Evolutionary conservation across 2,329 filamentous ascomycete genomes (phyloP).

Genomic region (Pezicula radicicola): DNA sequence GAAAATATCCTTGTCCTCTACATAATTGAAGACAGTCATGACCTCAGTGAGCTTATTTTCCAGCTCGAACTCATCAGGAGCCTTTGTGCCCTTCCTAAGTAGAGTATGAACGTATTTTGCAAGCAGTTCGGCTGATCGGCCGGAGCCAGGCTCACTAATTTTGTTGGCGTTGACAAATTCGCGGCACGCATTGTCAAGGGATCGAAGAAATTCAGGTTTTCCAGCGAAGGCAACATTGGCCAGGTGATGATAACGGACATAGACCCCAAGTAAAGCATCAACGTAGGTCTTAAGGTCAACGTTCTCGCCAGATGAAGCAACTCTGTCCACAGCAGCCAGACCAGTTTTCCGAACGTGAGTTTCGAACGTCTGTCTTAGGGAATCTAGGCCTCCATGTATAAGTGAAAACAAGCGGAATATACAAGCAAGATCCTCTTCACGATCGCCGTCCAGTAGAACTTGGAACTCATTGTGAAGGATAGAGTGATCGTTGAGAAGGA

Average conservation of each 20-base stretch:
- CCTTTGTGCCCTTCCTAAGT: slow-evolving; percentile 87
- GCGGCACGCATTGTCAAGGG: slow-evolving; percentile 92
- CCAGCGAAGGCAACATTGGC: slow-evolving; percentile 92
- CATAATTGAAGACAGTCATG: slow-evolving; percentile 99
- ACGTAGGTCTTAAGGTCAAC: slow-evolving; percentile 97
- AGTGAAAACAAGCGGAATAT: slow-evolving; percentile 92
- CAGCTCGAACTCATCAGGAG: slow-evolving; percentile 88
- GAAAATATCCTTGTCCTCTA: slow-evolving; percentile 99
- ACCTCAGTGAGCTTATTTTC: slow-evolving; percentile 87
- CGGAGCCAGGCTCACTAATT: slow-evolving; percentile 89
- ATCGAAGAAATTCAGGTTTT: slow-evolving; percentile 94
- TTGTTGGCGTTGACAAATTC: slow-evolving; percentile 98
- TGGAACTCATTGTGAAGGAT: slow-evolving; percentile 97
- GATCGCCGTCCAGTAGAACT: slow-evolving; percentile 86
- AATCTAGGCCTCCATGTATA: slow-evolving; percentile 88
- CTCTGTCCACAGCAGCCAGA: slow-evolving; percentile 83
- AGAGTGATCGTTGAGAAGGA: slow-evolving; percentile 82
- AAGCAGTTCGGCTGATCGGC: slow-evolving; percentile 89
- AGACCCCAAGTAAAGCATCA: slow-evolving; percentile 89
- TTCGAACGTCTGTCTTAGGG: slow-evolving; percentile 83
- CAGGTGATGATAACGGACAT: slow-evolving; percentile 86
- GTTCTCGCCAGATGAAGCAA: slow-evolving; percentile 80
- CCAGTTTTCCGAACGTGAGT: slow-evolving; percentile 89
- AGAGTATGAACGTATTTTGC: slow-evolving; percentile 94
- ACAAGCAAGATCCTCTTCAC: slow-evolving; percentile 89